A percentile compares a stretch with the other conserved stretches of the same genome.
These are phyloP conservation scores for Ganoderma resinaceum DNA, from an alignment of 1,284 basidiomycete species.

Conservation along the genomic window DNA sequence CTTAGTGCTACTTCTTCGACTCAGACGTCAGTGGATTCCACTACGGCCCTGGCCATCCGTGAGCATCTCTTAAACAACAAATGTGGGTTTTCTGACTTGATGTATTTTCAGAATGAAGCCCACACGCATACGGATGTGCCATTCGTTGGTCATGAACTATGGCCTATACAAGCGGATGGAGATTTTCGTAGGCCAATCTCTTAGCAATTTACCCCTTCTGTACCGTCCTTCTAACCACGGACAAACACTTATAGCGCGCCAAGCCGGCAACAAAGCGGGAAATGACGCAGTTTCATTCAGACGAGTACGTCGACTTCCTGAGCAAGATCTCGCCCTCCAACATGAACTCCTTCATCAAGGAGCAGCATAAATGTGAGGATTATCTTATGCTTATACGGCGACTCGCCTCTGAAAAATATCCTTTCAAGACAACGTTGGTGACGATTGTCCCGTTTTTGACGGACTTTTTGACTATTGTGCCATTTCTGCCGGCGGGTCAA, in stretches of 20 bases:
- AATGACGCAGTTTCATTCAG: conserved; percentile 95
- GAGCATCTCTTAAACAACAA: conserved; percentile 37
- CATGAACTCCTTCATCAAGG: conserved; percentile 88
- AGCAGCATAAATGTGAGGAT: conserved; percentile 92
- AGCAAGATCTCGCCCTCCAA: conserved; percentile 86
- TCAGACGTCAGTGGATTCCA: conserved; percentile 99
- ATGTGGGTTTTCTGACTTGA: conserved; percentile 12
- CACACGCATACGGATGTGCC: conserved; percentile 98
- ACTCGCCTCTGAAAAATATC: neutral
- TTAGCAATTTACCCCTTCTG: neutral
- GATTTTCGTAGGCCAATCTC: conserved; percentile 77
- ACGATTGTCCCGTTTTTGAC: conserved; percentile 99
- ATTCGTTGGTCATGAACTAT: conserved; percentile 99
- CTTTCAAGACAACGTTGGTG: conserved; percentile 80
- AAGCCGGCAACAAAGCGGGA: conserved; percentile 99
- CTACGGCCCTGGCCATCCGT: conserved; percentile 95
- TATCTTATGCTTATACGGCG: neutral
- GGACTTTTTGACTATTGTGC: conserved; percentile 98
- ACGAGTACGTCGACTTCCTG: conserved; percentile 93
- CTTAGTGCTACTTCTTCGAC: conserved; percentile 96
- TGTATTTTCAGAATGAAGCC: conserved; percentile 83
- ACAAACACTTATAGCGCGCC: conserved; percentile 70
- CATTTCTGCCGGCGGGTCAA: conserved; percentile 97
- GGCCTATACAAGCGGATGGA: conserved; percentile 98
- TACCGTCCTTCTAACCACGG: neutral